Percentiles rank a stretch among this genome's conserved stretches.
These are phyloP conservation scores for Prunus mongolica DNA, from an alignment of 306 rosid genomes.

Conservation along the genomic window DNA sequence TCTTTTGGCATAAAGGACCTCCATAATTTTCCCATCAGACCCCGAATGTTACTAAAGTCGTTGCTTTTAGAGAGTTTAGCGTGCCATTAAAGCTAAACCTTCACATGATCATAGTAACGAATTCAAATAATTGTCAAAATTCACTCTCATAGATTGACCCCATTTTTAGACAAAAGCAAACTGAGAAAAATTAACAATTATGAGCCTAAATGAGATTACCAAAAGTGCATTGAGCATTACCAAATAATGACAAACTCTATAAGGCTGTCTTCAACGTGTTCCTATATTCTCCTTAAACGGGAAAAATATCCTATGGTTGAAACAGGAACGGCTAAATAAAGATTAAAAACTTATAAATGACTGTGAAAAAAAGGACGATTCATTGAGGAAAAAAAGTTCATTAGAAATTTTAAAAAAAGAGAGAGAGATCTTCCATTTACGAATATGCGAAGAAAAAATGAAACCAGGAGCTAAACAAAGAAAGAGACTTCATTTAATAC, in stretches of 20 bases:
- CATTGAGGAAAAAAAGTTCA: not conserved
- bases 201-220: not conserved
- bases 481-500: not conserved
- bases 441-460: not conserved
- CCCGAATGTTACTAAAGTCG: not conserved
- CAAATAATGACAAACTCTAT: not conserved
- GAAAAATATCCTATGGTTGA: not conserved
- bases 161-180: not conserved
- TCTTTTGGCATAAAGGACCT: not conserved
- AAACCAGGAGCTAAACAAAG: not conserved
- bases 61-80: constrained; percentile 1
- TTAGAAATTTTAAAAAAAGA: not conserved
- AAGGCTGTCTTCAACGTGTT: not conserved
- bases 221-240: not conserved
- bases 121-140: not conserved
- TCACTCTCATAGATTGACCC: not conserved
- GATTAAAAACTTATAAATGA: not conserved
- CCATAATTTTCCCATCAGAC: not conserved
- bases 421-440: too few species aligned
- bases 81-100: not conserved
- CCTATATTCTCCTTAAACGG: not conserved
- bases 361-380: too few species aligned
- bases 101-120: not conserved
- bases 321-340: not conserved
- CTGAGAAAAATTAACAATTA: not conserved